Evolutionary conservation across 202 grass and related monocot genomes (phyloP).

Genomic region (Schoenoplectus tabernaemontani): DNA sequence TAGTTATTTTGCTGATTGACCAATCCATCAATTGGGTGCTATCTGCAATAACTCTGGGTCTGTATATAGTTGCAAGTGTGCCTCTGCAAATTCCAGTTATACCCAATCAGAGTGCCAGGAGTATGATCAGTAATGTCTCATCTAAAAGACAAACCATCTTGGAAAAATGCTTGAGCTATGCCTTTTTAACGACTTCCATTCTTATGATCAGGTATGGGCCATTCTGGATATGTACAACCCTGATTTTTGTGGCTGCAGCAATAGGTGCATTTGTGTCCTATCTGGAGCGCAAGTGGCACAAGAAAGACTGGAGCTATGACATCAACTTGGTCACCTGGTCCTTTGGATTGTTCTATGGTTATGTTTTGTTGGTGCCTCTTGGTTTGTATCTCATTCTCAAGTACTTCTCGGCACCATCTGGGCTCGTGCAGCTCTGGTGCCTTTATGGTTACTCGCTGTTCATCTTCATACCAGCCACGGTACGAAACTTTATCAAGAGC

Average conservation of each 20-base stretch:
- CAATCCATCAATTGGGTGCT: not conserved
- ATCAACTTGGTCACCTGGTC: constrained; percentile 99
- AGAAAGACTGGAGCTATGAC: constrained; percentile 94
- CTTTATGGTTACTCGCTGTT: constrained; percentile 95
- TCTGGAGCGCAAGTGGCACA: constrained; percentile 86
- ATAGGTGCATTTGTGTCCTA: constrained; percentile 98
- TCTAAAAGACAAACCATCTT: too few relatives aligned
- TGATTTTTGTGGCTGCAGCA: constrained; percentile 87
- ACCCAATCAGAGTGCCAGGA: too few relatives aligned
- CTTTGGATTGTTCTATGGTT: constrained; percentile 96
- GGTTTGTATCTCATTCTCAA: constrained; percentile 82
- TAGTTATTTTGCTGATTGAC: not conserved
- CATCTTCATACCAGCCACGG: constrained; percentile 91
- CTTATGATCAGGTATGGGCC: constrained; percentile 63
- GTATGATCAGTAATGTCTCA: not conserved
- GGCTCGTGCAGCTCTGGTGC: constrained; percentile 92
- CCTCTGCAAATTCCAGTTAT: too few relatives aligned
- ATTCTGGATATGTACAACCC: constrained; percentile 96
- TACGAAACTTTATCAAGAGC: constrained; percentile 27
- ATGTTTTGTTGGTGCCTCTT: constrained; percentile 88
- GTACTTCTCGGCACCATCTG: constrained; percentile 95
- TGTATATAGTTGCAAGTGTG: not conserved
- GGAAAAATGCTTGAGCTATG: not conserved
- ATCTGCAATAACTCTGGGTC: not conserved
- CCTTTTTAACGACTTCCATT: not conserved